These are phyloP conservation scores for Oleoguttula mirabilis DNA, from an alignment of 495 filamentous ascomycete species.

Conservation along the genomic window DNA sequence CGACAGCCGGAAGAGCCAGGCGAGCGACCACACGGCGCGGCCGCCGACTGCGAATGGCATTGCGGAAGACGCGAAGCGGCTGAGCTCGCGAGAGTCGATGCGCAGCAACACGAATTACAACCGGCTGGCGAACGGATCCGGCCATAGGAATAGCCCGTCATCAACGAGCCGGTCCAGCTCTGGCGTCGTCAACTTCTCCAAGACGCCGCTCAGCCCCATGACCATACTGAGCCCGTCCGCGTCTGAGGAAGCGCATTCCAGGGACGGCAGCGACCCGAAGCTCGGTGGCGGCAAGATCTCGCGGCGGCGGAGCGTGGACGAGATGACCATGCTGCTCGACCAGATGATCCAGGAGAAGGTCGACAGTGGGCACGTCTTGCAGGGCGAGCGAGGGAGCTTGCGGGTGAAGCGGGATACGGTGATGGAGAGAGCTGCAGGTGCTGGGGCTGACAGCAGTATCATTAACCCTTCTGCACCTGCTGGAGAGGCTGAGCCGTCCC, in stretches of 20 bases:
- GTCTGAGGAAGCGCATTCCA: neutral
- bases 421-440: too few species aligned
- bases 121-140: neutral
- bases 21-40: neutral
- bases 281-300: conserved; percentile 8
- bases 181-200: conserved; percentile 16
- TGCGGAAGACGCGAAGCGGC: neutral
- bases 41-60: conserved; percentile 3
- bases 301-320: conserved; percentile 55
- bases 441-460: too few species aligned
- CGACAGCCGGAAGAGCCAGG: conserved; percentile 29
- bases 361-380: conserved; percentile 31
- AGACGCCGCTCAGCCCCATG: conserved; percentile 17
- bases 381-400: conserved; percentile 15
- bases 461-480: too few species aligned
- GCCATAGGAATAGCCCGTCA: conserved; percentile 15
- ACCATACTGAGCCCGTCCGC: conserved; percentile 6
- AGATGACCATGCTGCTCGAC: conserved; percentile 80
- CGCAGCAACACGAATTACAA: too few species aligned
- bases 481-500: too few species aligned
- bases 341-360: conserved; percentile 88
- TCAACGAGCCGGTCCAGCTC: conserved; percentile 11
- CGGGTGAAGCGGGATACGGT: conserved; percentile 21
- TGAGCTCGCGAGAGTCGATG: conserved; percentile 7
- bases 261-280: conserved; percentile 2